phyloP scores from a whole-genome alignment of 371 early-diverging fungal species.

The Syncephalis plumigaleata region DNA sequence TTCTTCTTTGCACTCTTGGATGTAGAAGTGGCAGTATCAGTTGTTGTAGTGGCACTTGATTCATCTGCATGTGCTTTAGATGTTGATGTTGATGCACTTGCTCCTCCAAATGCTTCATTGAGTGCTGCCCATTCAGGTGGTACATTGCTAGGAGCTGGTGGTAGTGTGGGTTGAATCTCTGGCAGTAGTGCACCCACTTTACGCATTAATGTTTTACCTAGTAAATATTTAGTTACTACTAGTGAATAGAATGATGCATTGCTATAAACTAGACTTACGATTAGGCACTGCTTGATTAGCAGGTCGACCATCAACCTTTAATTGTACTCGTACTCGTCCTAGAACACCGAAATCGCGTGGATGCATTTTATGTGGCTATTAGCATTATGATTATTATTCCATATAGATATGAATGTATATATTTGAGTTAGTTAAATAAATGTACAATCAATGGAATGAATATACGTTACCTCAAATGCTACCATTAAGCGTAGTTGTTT shows the following conservation, averaged over 20 bases:
- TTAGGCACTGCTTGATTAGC: neutral
- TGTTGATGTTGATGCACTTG: neutral
- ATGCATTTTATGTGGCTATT: conserved; percentile 7
- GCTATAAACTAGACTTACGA: conserved; percentile 2
- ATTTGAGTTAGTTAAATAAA: neutral
- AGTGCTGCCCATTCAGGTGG: conserved; percentile 4
- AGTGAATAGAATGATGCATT: neutral
- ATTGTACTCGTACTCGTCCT: conserved; percentile 6
- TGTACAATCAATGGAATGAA: neutral
- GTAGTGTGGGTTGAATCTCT: conserved; percentile 2
- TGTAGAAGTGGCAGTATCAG: neutral
- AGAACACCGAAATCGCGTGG: conserved; percentile 6
- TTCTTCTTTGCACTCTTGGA: neutral
- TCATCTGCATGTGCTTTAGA: too few relatives aligned
- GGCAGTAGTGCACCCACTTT: conserved; percentile 1
- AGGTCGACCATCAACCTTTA: conserved; percentile 1
- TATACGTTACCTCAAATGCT: conserved; percentile 4
- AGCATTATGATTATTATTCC: too few relatives aligned
- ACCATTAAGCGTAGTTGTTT: conserved; percentile 4
- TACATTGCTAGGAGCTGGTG: conserved; percentile 4
- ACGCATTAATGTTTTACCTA: conserved; percentile 7
- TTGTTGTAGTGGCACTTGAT: too few relatives aligned
- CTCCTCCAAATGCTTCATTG: neutral
- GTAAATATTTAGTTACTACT: neutral
- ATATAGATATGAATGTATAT: neutral